Evolutionary conservation across 2,329 filamentous ascomycete genomes (phyloP).

Genomic region (Teratosphaeria pseudoeucalypti): DNA sequence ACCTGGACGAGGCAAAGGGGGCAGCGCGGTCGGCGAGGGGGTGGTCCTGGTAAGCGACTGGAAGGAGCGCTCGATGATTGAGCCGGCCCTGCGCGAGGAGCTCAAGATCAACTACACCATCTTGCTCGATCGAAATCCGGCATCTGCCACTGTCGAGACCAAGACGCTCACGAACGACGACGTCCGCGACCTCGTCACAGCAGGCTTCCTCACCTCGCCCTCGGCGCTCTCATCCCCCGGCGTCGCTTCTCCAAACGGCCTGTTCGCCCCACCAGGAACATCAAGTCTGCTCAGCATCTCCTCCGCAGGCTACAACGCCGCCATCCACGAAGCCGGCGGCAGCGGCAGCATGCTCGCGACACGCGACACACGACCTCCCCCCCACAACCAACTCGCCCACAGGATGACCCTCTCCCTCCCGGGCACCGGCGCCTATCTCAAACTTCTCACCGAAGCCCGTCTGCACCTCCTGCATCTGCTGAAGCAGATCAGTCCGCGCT

Average conservation of each 20-base stretch:
- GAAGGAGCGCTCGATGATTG: conserved; percentile 27
- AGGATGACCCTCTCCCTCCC: conserved; percentile 52
- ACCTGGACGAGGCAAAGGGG: conserved; percentile 48
- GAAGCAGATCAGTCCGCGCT: conserved; percentile 43
- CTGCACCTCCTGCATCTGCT: conserved; percentile 52
- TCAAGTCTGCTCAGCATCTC: conserved; percentile 36
- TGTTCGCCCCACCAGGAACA: conserved; percentile 33
- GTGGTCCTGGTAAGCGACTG: conserved; percentile 51
- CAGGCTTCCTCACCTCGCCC: conserved; percentile 54
- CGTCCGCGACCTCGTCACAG: conserved; percentile 49
- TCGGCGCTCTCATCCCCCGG: conserved; percentile 27
- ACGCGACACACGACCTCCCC: conserved; percentile 14
- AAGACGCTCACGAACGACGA: conserved; percentile 37
- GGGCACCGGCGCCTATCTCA: conserved; percentile 56
- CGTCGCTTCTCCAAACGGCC: conserved; percentile 26
- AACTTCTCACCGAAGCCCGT: conserved; percentile 51
- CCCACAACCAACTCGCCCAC: conserved; percentile 2
- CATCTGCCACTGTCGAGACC: conserved; percentile 32
- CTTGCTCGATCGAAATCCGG: conserved; percentile 44
- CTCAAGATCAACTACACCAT: conserved; percentile 41
- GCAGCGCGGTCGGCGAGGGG: conserved; percentile 52
- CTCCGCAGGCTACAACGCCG: conserved; percentile 49
- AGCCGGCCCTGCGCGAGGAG: conserved; percentile 20
- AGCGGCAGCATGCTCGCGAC: conserved; percentile 28
- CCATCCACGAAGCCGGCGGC: conserved; percentile 57